phyloP scores from a whole-genome alignment of 1,284 basidiomycete species.

The Bjerkandera adusta region DNA sequence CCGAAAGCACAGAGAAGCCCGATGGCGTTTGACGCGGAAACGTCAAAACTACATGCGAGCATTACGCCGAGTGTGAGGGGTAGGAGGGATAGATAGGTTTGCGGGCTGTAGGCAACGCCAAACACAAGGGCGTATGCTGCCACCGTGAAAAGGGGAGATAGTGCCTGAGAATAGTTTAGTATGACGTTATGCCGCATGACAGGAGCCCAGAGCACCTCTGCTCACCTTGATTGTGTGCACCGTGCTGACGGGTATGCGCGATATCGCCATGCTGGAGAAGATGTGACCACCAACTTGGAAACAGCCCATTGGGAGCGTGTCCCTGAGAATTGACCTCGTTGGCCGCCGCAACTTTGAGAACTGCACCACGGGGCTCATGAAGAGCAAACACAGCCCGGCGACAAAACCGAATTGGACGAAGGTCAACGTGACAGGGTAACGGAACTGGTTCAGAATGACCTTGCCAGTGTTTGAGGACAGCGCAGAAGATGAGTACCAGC shows the following conservation, averaged over 20 bases:
- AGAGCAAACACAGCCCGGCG: conserved; percentile 79
- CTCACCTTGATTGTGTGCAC: conserved; percentile 98
- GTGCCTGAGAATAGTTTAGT: conserved; percentile 54
- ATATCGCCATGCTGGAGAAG: conserved; percentile 95
- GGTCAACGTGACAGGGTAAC: conserved; percentile 91
- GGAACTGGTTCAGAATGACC: conserved; percentile 82
- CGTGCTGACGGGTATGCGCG: conserved; percentile 93
- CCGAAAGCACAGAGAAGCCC: conserved; percentile 92
- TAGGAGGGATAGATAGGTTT: conserved; percentile 93
- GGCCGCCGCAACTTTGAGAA: conserved; percentile 71
- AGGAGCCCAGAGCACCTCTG: too few relatives aligned
- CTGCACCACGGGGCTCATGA: conserved; percentile 71
- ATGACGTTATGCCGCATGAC: too few relatives aligned
- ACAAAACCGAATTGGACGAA: conserved; percentile 97
- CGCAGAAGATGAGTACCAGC: conserved; percentile 84
- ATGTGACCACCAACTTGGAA: conserved; percentile 98
- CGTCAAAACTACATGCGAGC: conserved; percentile 93
- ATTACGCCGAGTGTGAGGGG: conserved; percentile 96
- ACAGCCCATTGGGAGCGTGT: conserved; percentile 88
- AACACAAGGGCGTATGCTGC: conserved; percentile 92
- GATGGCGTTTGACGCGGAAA: conserved; percentile 79
- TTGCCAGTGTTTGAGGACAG: conserved; percentile 90
- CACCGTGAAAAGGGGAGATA: conserved; percentile 97
- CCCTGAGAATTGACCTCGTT: conserved; percentile 69
- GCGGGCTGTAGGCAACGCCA: conserved; percentile 86